A percentile compares a stretch with the other conserved stretches of the same genome.
Evolutionary conservation across 2,329 filamentous ascomycete genomes (phyloP).

Genomic region (Cladosporium sp.): DNA sequence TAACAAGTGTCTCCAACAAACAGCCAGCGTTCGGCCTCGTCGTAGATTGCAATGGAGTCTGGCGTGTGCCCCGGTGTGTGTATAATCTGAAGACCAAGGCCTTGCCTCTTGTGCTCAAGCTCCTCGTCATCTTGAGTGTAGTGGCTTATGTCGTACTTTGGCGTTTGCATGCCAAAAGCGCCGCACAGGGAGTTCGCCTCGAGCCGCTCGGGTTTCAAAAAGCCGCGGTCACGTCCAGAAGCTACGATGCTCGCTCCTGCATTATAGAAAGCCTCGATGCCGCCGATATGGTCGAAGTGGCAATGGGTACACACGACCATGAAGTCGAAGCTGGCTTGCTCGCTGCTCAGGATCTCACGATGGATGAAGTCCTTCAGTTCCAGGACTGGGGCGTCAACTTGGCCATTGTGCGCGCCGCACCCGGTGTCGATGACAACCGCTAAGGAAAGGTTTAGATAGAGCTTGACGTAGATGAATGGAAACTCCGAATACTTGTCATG

Average conservation of each 20-base stretch:
- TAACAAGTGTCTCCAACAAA: slow-evolving; percentile 52
- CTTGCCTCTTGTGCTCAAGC: slow-evolving; percentile 25
- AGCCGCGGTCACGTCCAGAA: slow-evolving; percentile 14
- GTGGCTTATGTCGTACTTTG: slow-evolving; percentile 43
- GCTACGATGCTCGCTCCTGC: slow-evolving; percentile 10
- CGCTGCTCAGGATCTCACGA: not conserved
- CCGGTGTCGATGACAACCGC: slow-evolving; percentile 20
- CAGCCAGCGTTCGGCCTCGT: slow-evolving; percentile 44
- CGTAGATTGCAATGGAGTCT: slow-evolving; percentile 49
- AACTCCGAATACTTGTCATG: slow-evolving; percentile 20
- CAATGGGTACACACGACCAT: slow-evolving; percentile 19
- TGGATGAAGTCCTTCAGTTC: slow-evolving; percentile 20
- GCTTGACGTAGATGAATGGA: slow-evolving; percentile 21
- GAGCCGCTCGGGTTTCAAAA: slow-evolving; percentile 25
- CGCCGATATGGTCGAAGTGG: slow-evolving; percentile 21
- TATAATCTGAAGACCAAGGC: slow-evolving; percentile 44
- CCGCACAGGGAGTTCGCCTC: slow-evolving; percentile 45
- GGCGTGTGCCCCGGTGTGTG: slow-evolving; percentile 52
- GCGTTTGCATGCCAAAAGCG: slow-evolving; percentile 39
- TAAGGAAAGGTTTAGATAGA: not conserved
- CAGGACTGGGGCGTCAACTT: not conserved
- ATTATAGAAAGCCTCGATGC: slow-evolving; percentile 17
- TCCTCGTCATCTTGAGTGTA: slow-evolving; percentile 44
- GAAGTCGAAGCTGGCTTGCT: slow-evolving; percentile 11
- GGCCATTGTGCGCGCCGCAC: slow-evolving; percentile 11